Conservation (phyloP, 495 filamentous ascomycete species). For the Astrothelium subdiscretum region DNA sequence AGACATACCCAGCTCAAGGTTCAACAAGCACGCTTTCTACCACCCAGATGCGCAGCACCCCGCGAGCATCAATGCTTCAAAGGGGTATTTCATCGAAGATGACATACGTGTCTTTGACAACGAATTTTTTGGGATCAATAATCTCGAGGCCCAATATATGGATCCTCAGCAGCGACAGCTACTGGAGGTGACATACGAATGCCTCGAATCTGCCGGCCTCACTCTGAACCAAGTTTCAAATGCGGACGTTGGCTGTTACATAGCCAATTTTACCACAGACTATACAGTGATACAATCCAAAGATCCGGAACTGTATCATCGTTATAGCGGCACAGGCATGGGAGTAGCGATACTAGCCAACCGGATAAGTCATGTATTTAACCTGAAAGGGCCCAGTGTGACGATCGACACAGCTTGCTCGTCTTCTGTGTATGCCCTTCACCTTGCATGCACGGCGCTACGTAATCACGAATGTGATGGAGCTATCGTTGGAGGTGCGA, state of each 20-base stretch:
- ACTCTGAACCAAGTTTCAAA: not conserved
- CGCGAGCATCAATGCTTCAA: too few species aligned
- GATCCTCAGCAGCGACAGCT: conserved; percentile 9
- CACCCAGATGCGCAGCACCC: too few species aligned
- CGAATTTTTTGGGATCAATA: conserved; percentile 6
- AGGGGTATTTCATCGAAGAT: not conserved
- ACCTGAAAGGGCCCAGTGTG: conserved; percentile 31
- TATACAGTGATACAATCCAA: not conserved
- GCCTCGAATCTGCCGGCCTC: conserved; percentile 15
- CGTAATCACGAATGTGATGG: not conserved
- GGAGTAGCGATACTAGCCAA: conserved; percentile 35
- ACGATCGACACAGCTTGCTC: conserved; percentile 40
- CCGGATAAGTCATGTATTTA: conserved; percentile 38
- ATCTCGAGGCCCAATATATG: conserved; percentile 4
- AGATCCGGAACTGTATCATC: not conserved
- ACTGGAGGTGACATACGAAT: conserved; percentile 2
- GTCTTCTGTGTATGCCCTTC: conserved; percentile 12
- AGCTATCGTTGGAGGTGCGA: not conserved
- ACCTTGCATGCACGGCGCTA: not conserved
- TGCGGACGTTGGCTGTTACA: not conserved
- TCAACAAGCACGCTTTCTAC: too few species aligned
- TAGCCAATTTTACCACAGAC: not conserved
- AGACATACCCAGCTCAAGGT: too few species aligned
- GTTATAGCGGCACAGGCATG: not conserved
- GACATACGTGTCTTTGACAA: conserved; percentile 5